These are phyloP conservation scores for Neonectria faginata DNA, from an alignment of 2,329 filamentous ascomycete genomes.

Conservation along the genomic window DNA sequence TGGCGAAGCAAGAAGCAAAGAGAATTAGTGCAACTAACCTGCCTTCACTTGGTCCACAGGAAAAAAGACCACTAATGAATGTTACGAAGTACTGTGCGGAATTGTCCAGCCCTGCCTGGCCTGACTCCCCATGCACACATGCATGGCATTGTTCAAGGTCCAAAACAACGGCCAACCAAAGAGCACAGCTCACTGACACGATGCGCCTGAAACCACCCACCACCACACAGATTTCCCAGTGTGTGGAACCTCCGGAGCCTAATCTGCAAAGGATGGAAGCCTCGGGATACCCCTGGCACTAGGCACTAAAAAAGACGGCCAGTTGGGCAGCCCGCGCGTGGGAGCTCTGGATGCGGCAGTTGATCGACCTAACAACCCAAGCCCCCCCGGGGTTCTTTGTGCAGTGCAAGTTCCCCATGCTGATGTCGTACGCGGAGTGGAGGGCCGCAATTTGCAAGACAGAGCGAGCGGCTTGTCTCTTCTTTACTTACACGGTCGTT, in stretches of 20 bases:
- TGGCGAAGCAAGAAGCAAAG: not conserved
- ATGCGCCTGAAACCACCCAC: slow-evolving; percentile 3
- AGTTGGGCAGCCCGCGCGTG: slow-evolving; percentile 1
- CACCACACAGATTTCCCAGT: not conserved
- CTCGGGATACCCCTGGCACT: slow-evolving; percentile 26
- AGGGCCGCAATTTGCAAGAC: slow-evolving; percentile 23
- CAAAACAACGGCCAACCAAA: not conserved
- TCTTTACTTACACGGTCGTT: not conserved
- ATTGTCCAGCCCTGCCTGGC: not conserved
- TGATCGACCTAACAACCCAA: slow-evolving; percentile 21
- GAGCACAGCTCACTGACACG: not conserved
- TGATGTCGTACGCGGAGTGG: slow-evolving; percentile 36
- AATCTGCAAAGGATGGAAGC: slow-evolving; percentile 9
- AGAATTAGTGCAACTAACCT: not conserved
- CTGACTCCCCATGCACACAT: too few relatives aligned
- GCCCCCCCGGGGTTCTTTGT: slow-evolving; percentile 13
- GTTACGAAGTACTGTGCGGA: too few relatives aligned
- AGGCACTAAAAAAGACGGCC: slow-evolving; percentile 4
- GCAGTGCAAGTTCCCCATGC: slow-evolving; percentile 12
- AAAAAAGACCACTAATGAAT: too few relatives aligned
- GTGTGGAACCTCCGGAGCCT: slow-evolving; percentile 2
- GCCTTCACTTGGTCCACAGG: too few relatives aligned
- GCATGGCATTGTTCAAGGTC: not conserved
- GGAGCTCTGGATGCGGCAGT: slow-evolving; percentile 30
- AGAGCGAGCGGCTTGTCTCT: not conserved